These are phyloP conservation scores for Chamaecrista fasciculata DNA, from an alignment of 306 rosid species.

Conservation along the genomic window DNA sequence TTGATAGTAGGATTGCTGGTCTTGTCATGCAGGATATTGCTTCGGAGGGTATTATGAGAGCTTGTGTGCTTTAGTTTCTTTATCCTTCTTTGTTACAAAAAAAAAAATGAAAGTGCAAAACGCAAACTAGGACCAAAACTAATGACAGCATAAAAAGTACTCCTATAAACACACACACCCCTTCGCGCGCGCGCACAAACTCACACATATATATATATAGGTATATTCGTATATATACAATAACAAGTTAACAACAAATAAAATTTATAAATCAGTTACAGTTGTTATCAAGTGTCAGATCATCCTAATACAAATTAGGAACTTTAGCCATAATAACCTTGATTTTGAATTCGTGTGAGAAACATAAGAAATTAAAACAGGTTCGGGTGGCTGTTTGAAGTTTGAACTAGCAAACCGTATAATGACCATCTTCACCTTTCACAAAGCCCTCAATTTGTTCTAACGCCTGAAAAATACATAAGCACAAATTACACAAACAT, in stretches of 20 bases:
- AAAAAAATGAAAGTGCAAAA: no score
- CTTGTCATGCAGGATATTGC: no score
- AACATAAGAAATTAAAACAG: conserved; percentile 21
- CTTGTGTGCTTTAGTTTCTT: no score
- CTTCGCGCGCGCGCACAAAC: not conserved
- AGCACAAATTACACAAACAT: conserved; percentile 6
- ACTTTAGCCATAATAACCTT: conserved; percentile 22
- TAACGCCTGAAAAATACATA: conserved; percentile 59
- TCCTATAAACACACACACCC: no score
- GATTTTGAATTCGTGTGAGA: conserved; percentile 13
- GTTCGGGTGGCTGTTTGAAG: not conserved
- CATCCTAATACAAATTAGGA: conserved; percentile 28
- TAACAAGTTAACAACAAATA: not conserved
- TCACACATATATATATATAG: not conserved
- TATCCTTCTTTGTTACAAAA: no score
- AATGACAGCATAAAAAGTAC: no score
- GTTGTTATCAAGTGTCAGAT: conserved; percentile 9
- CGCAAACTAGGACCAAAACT: no score
- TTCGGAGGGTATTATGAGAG: no score
- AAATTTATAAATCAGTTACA: conserved; percentile 9
- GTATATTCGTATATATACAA: conserved; percentile 3
- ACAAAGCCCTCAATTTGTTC: conserved; percentile 66
- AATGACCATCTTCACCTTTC: conserved; percentile 42
- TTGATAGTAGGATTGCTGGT: no score
- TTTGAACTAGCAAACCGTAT: conserved; percentile 33